A percentile compares a stretch with the other conserved stretches of the same genome.
These are phyloP conservation scores for Paraphoma sp. DNA, from an alignment of 2,329 filamentous ascomycete genomes.

Conservation along the genomic window DNA sequence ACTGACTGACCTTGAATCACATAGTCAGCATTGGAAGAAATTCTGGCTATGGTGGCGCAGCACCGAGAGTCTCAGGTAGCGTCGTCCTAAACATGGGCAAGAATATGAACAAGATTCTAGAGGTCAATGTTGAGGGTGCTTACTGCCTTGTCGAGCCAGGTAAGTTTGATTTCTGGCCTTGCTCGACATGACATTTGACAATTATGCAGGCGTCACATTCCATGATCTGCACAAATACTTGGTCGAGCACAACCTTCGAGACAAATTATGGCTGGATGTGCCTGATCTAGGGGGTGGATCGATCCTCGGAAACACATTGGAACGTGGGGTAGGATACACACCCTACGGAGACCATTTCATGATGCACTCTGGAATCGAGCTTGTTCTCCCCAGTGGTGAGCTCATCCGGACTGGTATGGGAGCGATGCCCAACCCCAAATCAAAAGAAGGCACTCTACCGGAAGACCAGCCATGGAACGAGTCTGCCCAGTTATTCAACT, in stretches of 20 bases:
- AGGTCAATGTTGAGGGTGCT: slow-evolving; percentile 47
- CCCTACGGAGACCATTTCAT: slow-evolving; percentile 43
- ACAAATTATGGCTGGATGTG: slow-evolving; percentile 51
- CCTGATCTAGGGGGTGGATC: slow-evolving; percentile 42
- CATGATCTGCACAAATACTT: slow-evolving; percentile 54
- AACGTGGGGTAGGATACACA: slow-evolving; percentile 44
- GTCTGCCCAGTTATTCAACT: slow-evolving; percentile 27
- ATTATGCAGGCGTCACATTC: slow-evolving; percentile 49
- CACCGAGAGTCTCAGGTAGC: slow-evolving; percentile 53
- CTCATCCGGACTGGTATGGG: slow-evolving; percentile 52
- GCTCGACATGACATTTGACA: neutral
- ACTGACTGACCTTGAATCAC: neutral
- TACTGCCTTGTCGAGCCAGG: slow-evolving; percentile 54
- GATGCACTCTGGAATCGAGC: slow-evolving; percentile 48
- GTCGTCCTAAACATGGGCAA: slow-evolving; percentile 54
- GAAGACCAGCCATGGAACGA: slow-evolving; percentile 13
- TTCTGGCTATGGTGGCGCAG: slow-evolving; percentile 57
- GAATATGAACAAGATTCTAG: slow-evolving; percentile 51
- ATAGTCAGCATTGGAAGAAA: slow-evolving; percentile 50
- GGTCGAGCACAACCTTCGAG: slow-evolving; percentile 42
- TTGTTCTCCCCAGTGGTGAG: slow-evolving; percentile 51
- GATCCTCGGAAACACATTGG: slow-evolving; percentile 40
- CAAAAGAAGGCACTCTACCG: slow-evolving; percentile 2
- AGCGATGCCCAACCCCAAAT: slow-evolving; percentile 32
- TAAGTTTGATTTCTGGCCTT: neutral